Evolutionary conservation across 176 grass and related monocot genomes (phyloP).

Genomic region (Oryza glumipatula): DNA sequence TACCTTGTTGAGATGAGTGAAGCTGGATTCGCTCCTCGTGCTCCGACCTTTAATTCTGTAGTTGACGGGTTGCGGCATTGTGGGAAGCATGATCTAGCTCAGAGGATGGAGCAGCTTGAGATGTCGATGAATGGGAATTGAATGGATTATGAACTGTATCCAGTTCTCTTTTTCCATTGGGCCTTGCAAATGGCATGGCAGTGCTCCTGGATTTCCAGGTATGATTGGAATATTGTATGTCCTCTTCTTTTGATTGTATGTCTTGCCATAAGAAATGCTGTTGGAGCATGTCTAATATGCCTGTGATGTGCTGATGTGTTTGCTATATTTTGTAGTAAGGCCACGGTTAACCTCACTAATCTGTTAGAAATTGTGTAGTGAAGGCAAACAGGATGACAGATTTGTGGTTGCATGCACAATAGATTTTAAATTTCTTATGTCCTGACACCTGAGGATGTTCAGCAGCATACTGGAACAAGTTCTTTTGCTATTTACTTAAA

Average conservation of each 20-base stretch:
- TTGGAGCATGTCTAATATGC: background rate
- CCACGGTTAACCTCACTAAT: background rate
- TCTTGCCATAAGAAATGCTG: slow-evolving; percentile 6
- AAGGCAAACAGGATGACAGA: background rate
- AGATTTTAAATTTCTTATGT: slow-evolving; percentile 9
- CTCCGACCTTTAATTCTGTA: slow-evolving; percentile 68
- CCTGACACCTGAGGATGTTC: background rate
- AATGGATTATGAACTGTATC: slow-evolving; percentile 17
- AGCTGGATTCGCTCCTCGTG: slow-evolving; percentile 64
- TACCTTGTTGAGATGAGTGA: slow-evolving; percentile 92
- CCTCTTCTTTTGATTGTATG: background rate
- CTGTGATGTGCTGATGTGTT: background rate
- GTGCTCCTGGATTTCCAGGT: slow-evolving; percentile 35
- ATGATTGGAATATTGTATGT: background rate
- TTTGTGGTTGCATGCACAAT: background rate
- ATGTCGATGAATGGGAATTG: slow-evolving; percentile 59
- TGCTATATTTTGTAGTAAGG: background rate
- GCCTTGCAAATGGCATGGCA: background rate
- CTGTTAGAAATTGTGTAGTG: slow-evolving; percentile 9
- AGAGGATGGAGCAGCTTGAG: slow-evolving; percentile 80
- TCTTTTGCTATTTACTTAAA: background rate
- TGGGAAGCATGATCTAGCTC: slow-evolving; percentile 76
- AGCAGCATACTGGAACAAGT: background rate
- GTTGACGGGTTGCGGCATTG: slow-evolving; percentile 74
- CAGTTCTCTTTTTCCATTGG: background rate